phyloP scores from a whole-genome alignment of 805 yeast genomes.

The Candida gorgasii region DNA sequence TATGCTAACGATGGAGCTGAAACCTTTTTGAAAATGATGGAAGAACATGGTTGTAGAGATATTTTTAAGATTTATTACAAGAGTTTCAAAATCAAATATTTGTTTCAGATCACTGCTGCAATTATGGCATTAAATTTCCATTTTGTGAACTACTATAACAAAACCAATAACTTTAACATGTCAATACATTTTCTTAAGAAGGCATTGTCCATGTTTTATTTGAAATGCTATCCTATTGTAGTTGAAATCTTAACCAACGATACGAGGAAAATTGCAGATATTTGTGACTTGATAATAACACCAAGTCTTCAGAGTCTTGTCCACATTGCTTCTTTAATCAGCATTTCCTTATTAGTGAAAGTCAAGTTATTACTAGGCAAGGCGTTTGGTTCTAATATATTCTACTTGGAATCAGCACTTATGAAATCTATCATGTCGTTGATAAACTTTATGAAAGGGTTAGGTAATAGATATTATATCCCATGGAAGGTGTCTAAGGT shows the following conservation, averaged over 20 bases:
- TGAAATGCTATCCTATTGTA: constrained; percentile 18
- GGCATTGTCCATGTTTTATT: constrained; percentile 24
- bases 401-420: constrained; percentile 7
- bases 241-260: constrained; percentile 9
- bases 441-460: constrained; percentile 18
- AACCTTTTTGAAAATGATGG: background rate
- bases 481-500: constrained; percentile 68
- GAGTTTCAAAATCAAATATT: constrained; percentile 8
- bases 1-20: constrained; percentile 8
- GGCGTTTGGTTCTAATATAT: background rate
- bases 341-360: constrained; percentile 22
- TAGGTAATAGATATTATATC: constrained; percentile 58
- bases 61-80: constrained; percentile 8
- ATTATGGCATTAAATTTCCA: constrained; percentile 25
- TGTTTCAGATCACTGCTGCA: constrained; percentile 7
- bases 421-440: constrained; percentile 21
- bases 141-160: constrained; percentile 42
- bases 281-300: constrained; percentile 35
- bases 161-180: constrained; percentile 23
- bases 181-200: constrained; percentile 35
- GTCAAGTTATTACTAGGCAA: constrained; percentile 17
- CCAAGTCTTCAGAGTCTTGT: constrained; percentile 35
- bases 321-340: constrained; percentile 36
- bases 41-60: constrained; percentile 1
- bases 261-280: constrained; percentile 12